Evolutionary conservation across 2,329 filamentous ascomycete species (phyloP), one percentile per base, ranked within the genome.

Genomic region (Alternaria consortialis): DNA sequence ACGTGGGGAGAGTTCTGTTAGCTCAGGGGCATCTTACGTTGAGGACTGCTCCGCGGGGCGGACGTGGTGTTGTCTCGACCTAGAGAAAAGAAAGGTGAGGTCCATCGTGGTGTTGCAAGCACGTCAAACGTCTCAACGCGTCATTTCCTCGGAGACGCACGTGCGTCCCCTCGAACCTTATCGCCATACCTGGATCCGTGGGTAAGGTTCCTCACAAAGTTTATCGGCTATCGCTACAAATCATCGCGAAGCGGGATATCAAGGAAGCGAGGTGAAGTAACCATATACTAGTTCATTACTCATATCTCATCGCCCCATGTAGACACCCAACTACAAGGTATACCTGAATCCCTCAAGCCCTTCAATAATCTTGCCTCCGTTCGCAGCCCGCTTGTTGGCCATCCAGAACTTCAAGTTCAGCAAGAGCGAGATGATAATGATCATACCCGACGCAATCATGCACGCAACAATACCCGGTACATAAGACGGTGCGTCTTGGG

Each of bases 321-420:
- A 20, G 11, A 27, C 32, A 12, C 15, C 4, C 27, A 27, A 42
- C 31, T 67, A 71, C 56, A 70, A 52, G 3, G 74, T 77, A 50
- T 77, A 77, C 42, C 73, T 68, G 59, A 77, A 76, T 1, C 74
- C 73, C 46, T 66, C 68, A 40, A 76, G 67, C 20, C 70, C 64
- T 64, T 81, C 79, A n/a, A 82, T 73, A 34, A 78, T 65, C 55
- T 78, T 67, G 62, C 80, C 79, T 9, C 80, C 80, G 7, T 74
- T 66, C n/a, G 72, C 77, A 1, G 77, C 76, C 54, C 73, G 73
- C 63, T 71, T 72, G 55, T 82, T 82, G 25, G 74, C 71, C n/a
- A 57, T 60, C 54, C 65, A 64, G 58, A 81, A 80, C 55, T 73
- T 70, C 13, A 79, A 27, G 8, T 68, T 72, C 56, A 77, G 58